Base-by-base conservation (phyloP, 257 asterid species). In the Ajuga chamaepitys region DNA sequence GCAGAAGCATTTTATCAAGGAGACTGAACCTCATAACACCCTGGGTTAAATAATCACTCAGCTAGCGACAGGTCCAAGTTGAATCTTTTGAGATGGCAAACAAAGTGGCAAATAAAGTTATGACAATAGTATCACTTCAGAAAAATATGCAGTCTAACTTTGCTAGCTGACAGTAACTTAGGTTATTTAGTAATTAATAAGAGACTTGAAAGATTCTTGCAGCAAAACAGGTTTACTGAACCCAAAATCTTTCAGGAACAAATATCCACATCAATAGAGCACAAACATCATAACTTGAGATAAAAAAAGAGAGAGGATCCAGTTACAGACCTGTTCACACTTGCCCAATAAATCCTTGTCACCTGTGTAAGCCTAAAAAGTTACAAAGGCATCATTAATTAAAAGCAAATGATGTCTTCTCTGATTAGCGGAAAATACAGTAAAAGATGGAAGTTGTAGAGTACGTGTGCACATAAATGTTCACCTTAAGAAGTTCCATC, bases 401-500 rank as follows among this genome's bases (percentile, higher is more conserved):
- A 53, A 50, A 52, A 72, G 25, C 34, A 46, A 40, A 51, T 1
- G 22, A 52, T 37, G 14, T 26, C 61, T 58, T 46, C 60, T 63
- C 38, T 44, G 65, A 64, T 20, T 9, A 72, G 41, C 25, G 62
- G 53, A 40, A 61, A 65, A 66, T 38, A 35, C 54, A 10, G 5
- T 34, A 48, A 53, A 58, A 62, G 47, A 42, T 25, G 59, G 59
- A 61, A 60, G 35, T 24, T 17, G 59, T 37, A 73, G 44, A 47
- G 68, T 34, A 60, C 40, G 14, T 35, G 69, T 10, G 71, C 46
- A 26, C 30, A 64, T 46, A 62, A 73, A 62, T 22, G 64, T 78
- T 74, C 81, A 95, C 99, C 99, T 88, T 91, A 35, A 95, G 95
- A 71, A 85, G 93, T 67, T 91, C 99, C 96, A 95, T 91, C 83